phyloP scores from a whole-genome alignment of 306 rosid species.

The Cicer arietinum region DNA sequence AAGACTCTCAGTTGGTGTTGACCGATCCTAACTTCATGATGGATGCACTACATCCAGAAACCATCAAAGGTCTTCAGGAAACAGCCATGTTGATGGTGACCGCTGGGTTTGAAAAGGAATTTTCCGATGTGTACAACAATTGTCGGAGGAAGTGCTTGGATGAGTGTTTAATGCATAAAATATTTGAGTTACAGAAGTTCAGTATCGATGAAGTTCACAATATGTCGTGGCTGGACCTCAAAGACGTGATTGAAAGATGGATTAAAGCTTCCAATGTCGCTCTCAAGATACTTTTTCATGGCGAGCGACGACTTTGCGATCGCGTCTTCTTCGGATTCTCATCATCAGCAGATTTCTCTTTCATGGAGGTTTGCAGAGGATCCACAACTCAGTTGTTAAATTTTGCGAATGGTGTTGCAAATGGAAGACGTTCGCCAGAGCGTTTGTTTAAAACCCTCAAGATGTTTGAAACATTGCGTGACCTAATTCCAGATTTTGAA shows the following conservation, averaged over 20 bases:
- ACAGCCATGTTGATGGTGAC: conserved; percentile 68
- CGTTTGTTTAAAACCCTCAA: conserved; percentile 73
- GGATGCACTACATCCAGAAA: conserved; percentile 63
- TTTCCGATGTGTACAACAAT: conserved; percentile 63
- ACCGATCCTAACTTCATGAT: conserved; percentile 50
- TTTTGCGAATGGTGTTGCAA: conserved; percentile 72
- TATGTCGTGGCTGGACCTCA: conserved; percentile 79
- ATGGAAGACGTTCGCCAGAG: conserved; percentile 80
- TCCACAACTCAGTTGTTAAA: conserved; percentile 72
- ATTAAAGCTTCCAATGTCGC: conserved; percentile 69
- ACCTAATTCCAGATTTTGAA: conserved; percentile 73
- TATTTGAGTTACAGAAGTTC: conserved; percentile 74
- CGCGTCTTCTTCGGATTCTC: conserved; percentile 82
- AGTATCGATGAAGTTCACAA: conserved; percentile 86
- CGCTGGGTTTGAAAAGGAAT: conserved; percentile 63
- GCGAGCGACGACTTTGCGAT: conserved; percentile 79
- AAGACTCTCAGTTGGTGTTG: neutral
- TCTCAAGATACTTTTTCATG: conserved; percentile 77
- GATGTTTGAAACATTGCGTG: conserved; percentile 79
- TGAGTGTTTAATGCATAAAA: conserved; percentile 67
- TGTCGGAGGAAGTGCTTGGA: conserved; percentile 83
- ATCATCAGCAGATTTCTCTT: conserved; percentile 75
- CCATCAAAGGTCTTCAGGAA: conserved; percentile 65
- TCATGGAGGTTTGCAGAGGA: conserved; percentile 90
- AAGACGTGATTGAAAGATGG: conserved; percentile 87